Evolutionary conservation across 331 rosid genomes (phyloP), one percentile per base, ranked within the genome.

Genomic region (Saraca asoca): DNA sequence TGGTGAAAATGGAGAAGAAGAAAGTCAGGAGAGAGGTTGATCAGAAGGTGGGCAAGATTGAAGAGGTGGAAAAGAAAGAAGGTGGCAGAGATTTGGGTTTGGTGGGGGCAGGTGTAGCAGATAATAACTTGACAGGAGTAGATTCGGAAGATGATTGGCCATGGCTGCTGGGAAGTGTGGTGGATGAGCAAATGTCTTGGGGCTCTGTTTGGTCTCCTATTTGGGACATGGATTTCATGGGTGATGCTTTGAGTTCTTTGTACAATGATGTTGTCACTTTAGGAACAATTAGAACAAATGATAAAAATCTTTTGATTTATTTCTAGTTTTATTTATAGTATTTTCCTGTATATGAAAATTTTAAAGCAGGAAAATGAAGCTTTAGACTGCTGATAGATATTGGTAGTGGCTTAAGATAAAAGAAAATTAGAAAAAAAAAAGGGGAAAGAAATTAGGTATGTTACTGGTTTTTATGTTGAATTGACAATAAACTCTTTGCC

Each of bases 111-210:
- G 31, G 31, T 19, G 64, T 7, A 5, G 82, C 33, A 44, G 52
- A 6, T 3, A 19, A 4, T 7, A 12, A 24, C 50, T 53, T 34
- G 50, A 10, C n/a, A 20, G 70, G 37, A 3, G 3, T 24, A 24
- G 3, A 24, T 24, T 24, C 2, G 31, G 31, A 24, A 24, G 31
- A 24, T 24, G 31, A 24, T 1, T 24, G 31, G 31, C 31, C 31
- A 24, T 15, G 15, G 20, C 12, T 14, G n/a, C 63, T 76, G 75
- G 77, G 86, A 80, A 34, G 81, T 66, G 71, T 75, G 54, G 11
- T 7, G 19, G 92, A 88, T 66, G 96, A 86, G 72, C 90, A 80
- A 77, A 82, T 88, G 96, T 80, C 95, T 7, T 88, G 95, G 95
- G 86, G 95, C 0, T 70, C 87, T 12, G 31, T 69, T 71, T 82